Conservation (phyloP, 345 rosid species). For the Eucalyptus rudis region DNA sequence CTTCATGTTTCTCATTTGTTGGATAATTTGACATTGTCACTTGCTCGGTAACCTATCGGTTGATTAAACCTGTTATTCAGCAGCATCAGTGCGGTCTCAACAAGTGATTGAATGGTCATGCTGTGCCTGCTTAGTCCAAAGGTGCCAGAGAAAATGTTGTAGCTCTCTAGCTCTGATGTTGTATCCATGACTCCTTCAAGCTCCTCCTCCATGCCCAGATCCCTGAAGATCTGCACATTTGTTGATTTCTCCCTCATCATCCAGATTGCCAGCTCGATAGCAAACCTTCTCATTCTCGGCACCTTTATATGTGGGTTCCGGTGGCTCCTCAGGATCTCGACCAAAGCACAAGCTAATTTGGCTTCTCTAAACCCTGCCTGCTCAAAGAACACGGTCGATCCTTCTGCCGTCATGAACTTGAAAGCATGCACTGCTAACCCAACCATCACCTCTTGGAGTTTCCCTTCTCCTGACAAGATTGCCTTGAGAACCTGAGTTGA, state of each 20-base stretch:
- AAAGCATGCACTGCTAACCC: slow-evolving; percentile 48
- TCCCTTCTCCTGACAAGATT: slow-evolving; percentile 38
- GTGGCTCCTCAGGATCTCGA: slow-evolving; percentile 34
- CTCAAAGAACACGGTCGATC: slow-evolving; percentile 18
- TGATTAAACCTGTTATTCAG: background rate
- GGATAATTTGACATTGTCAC: background rate
- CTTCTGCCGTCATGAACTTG: slow-evolving; percentile 42
- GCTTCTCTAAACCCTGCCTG: slow-evolving; percentile 24
- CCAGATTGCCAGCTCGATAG: slow-evolving; percentile 64
- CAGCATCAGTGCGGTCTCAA: slow-evolving; percentile 6
- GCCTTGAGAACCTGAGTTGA: slow-evolving; percentile 49
- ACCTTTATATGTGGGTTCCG: slow-evolving; percentile 35
- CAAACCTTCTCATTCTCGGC: slow-evolving; percentile 63
- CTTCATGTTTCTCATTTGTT: background rate
- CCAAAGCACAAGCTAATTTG: slow-evolving; percentile 23
- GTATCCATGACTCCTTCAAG: slow-evolving; percentile 50
- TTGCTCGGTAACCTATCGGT: background rate
- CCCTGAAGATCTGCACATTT: slow-evolving; percentile 17
- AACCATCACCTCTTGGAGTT: slow-evolving; percentile 77
- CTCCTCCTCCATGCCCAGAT: slow-evolving; percentile 42
- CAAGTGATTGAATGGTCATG: slow-evolving; percentile 46
- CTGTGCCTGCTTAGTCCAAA: slow-evolving; percentile 62
- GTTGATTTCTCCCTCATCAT: slow-evolving; percentile 48
- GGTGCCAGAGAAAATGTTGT: slow-evolving; percentile 61
- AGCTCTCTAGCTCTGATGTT: slow-evolving; percentile 71